These are phyloP conservation scores for Aspergillus sclerotiicarbonarius DNA, from an alignment of 495 filamentous ascomycete genomes.

Conservation along the genomic window DNA sequence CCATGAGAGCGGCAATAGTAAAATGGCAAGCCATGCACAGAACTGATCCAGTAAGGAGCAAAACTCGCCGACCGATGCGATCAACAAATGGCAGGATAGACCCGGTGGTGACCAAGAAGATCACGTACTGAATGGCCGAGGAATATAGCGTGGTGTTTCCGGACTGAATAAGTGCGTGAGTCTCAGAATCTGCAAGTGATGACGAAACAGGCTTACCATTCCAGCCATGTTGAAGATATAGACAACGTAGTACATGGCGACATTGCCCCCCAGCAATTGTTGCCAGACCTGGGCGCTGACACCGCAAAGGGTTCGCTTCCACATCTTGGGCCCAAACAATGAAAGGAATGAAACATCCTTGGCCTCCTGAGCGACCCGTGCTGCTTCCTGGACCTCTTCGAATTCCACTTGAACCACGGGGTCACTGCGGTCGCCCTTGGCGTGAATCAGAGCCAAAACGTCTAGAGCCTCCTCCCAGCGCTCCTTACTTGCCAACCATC, in stretches of 20 bases:
- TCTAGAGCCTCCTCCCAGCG: slow-evolving; percentile 66
- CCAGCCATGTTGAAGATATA: slow-evolving; percentile 69
- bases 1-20: slow-evolving; percentile 56
- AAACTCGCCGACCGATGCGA: slow-evolving; percentile 64
- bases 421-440: slow-evolving; percentile 59
- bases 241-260: slow-evolving; percentile 68
- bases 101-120: slow-evolving; percentile 70
- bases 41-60: slow-evolving; percentile 68
- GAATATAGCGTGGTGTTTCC: slow-evolving; percentile 67
- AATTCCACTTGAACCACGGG: slow-evolving; percentile 69
- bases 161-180: slow-evolving; percentile 23
- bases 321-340: slow-evolving; percentile 61
- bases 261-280: slow-evolving; percentile 68
- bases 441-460: slow-evolving; percentile 68
- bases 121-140: slow-evolving; percentile 70
- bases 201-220: slow-evolving; percentile 29
- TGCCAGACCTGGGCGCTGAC: slow-evolving; percentile 66
- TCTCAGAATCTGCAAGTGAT: not conserved
- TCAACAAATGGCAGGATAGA: slow-evolving; percentile 72
- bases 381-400: slow-evolving; percentile 67
- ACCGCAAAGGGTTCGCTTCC: slow-evolving; percentile 69
- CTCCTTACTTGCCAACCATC: slow-evolving; percentile 71
- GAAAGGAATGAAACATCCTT: slow-evolving; percentile 60
- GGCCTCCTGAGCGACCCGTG: slow-evolving; percentile 46
- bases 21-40: slow-evolving; percentile 65